Conservation (phyloP, 228 moss, liverwort and hornwort genomes). For the Sphagnum magellanicum region DNA sequence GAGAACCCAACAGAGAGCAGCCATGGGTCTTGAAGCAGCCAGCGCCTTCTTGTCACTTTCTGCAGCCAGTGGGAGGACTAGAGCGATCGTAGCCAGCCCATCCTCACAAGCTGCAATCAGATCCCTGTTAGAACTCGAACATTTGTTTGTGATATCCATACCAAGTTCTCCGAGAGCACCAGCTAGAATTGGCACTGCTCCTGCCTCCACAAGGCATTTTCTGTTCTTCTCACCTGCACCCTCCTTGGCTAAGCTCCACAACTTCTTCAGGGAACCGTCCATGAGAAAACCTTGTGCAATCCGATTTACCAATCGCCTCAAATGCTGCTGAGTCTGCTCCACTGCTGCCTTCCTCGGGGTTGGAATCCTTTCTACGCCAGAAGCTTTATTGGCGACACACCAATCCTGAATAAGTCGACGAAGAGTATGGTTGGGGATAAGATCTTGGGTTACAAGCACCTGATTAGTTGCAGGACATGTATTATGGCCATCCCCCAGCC, state of each 20-base stretch:
- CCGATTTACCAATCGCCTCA: slow-evolving; percentile 30
- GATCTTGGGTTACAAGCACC: slow-evolving; percentile 34
- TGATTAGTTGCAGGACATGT: slow-evolving; percentile 88
- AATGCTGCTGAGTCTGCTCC: slow-evolving; percentile 30
- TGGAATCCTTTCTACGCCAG: slow-evolving; percentile 59
- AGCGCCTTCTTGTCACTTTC: slow-evolving; percentile 35
- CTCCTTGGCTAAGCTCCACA: slow-evolving; percentile 52
- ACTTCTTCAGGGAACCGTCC: slow-evolving; percentile 21
- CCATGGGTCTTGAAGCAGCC: slow-evolving; percentile 29
- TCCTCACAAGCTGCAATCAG: slow-evolving; percentile 12
- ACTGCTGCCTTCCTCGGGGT: slow-evolving; percentile 24
- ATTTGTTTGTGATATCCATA: not conserved
- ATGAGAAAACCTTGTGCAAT: slow-evolving; percentile 14
- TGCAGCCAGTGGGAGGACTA: slow-evolving; percentile 3
- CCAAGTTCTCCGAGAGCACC: slow-evolving; percentile 6
- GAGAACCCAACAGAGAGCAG: slow-evolving; percentile 31
- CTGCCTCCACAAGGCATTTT: slow-evolving; percentile 23
- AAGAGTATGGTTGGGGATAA: slow-evolving; percentile 70
- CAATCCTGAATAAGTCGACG: slow-evolving; percentile 67
- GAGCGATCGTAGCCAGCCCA: slow-evolving; percentile 17
- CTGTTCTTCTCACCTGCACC: slow-evolving; percentile 50
- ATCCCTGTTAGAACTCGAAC: not conserved
- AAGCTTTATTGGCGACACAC: slow-evolving; percentile 50
- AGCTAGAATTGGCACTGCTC: slow-evolving; percentile 24
- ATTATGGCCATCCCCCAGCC: slow-evolving; percentile 69